A percentile compares a stretch with the other conserved stretches of the same genome.
phyloP scores from a whole-genome alignment of 305 asterid genomes.

The Solanum hybrid region DNA sequence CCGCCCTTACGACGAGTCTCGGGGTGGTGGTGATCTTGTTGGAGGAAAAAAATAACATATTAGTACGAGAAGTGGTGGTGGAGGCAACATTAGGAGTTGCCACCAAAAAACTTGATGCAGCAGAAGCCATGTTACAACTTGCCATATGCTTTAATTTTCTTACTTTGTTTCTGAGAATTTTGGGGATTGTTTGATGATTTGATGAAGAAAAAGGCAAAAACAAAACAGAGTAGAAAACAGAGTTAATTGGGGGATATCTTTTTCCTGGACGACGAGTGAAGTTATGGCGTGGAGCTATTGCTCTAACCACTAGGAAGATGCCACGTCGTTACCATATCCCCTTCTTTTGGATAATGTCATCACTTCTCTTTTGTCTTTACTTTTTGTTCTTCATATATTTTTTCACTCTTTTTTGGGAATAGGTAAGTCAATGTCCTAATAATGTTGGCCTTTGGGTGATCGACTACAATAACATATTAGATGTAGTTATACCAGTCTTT shows the following conservation, averaged over 20 bases:
- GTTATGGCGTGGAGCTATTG: slow-evolving; percentile 10
- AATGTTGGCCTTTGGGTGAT: not conserved
- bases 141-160: slow-evolving; percentile 12
- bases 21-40: slow-evolving; percentile 7
- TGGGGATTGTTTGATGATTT: not conserved
- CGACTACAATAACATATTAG: not conserved
- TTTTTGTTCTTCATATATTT: not conserved
- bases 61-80: not conserved
- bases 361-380: not conserved
- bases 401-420: not conserved
- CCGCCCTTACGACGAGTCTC: slow-evolving; percentile 24
- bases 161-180: not conserved
- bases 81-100: slow-evolving; percentile 13
- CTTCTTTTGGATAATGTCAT: slow-evolving; percentile 30
- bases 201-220: not conserved
- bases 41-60: not conserved
- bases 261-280: slow-evolving; percentile 25
- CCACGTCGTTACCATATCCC: slow-evolving; percentile 31
- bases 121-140: slow-evolving; percentile 18
- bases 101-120: slow-evolving; percentile 14
- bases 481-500: not conserved
- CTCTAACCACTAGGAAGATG: slow-evolving; percentile 20
- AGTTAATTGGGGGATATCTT: slow-evolving; percentile 3
- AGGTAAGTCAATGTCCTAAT: not conserved
- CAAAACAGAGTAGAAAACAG: not conserved